Evolutionary conservation across 2,329 filamentous ascomycete species (phyloP), one percentile per base, ranked within the genome.

Genomic region (Fusarium setosum): DNA sequence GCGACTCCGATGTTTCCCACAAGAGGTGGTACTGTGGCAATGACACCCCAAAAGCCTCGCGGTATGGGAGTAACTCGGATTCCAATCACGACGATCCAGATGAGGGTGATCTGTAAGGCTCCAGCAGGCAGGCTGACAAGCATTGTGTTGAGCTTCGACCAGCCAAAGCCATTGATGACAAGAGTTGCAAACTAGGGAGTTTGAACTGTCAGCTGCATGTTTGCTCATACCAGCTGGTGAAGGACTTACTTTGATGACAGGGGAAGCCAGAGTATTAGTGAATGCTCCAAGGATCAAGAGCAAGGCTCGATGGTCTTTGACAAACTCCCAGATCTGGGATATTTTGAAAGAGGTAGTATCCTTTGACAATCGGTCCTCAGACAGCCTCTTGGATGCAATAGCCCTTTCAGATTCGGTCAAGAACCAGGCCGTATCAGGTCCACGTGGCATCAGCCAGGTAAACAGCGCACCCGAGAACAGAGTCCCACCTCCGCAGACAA

Each of bases 91-190:
- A 37, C n/a, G 9, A 18, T 37, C 34, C 34, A 37, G 13, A 55
- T 49, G 12, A 40, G 12, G 18, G 21, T 3, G 12, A 54, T 50
- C 9, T 55, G 56, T 3, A 59, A 17, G 4, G 20, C 35, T 12
- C 56, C 50, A 8, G 44, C 18, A 4, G 42, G 50, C 10, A 41
- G 12, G 13, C 32, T 54, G n/a, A 37, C 18, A 5, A 59, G 37
- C 50, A 55, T 48, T 6, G 50, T 59, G 34, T 59, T 41, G 26
- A 45, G 24, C 9, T 21, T 21, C 4, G 37, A 42, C 34, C 23
- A 47, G 15, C 54, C 54, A 18, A 51, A 40, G 15, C 47, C 24
- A 6, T 57, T 57, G 20, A 57, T 57, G 15, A 51, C 29, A 8
- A 57, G 47, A 2, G 31, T 26, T 0, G 26, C 37, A 18, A 57